Conservation (phyloP, 176 grass and related monocot species). For the barley (Hordeum vulgare) region MorexV3_pseudomolecules_assembly NC_058521.1:598998756-598999255, state of each 20-base stretch:
- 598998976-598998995: constrained; percentile 79
- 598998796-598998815: constrained; percentile 33
- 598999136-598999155: constrained; percentile 28
- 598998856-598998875: constrained; percentile 53
- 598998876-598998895: constrained; percentile 67
- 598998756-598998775: constrained; percentile 61
- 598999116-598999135: constrained; percentile 6
- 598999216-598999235: constrained; percentile 58
- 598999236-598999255: constrained; percentile 12
- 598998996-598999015: constrained; percentile 69
- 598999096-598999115: constrained; percentile 52
- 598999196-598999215: constrained; percentile 51
- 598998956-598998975: constrained; percentile 72
- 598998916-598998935: constrained; percentile 27
- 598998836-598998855: constrained; percentile 31
- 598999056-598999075: constrained; percentile 76
- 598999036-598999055: constrained; percentile 73
- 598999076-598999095: constrained; percentile 71
- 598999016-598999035: constrained; percentile 65
- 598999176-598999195: constrained; percentile 29
- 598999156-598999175: constrained; percentile 32
- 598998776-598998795: constrained; percentile 71
- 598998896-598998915: constrained; percentile 61
- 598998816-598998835: constrained; percentile 43
- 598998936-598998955: constrained; percentile 63